These are phyloP conservation scores for Crithidia brevicula DNA, from an alignment of 208 protist genomes.

Conservation along the genomic window DNA sequence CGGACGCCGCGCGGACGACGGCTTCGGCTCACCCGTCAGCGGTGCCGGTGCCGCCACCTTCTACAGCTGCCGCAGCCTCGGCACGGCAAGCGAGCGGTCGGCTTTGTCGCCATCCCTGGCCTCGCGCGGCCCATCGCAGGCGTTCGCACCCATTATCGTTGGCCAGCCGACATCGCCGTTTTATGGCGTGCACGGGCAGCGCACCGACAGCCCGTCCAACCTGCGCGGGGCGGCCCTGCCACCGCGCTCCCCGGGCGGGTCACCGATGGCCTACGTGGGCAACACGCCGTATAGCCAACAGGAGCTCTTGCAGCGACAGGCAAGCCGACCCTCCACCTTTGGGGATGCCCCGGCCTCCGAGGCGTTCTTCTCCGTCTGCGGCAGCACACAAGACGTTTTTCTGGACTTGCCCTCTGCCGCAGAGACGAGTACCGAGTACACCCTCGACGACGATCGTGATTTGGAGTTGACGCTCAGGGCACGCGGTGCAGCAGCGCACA, in stretches of 20 bases:
- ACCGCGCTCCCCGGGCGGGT: constrained; percentile 1
- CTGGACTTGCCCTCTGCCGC: constrained; percentile 16
- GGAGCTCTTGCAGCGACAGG: constrained; percentile 1
- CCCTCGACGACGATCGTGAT: not conserved
- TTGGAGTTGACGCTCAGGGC: not conserved
- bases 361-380: constrained; percentile 17
- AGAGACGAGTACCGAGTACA: constrained; percentile 2
- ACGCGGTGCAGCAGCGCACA: not conserved
- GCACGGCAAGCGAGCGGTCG: constrained; percentile 1
- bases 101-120: not conserved
- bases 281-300: constrained; percentile 11
- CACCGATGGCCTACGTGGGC: not conserved
- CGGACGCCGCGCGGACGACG: not conserved
- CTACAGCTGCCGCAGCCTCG: constrained; percentile 25
- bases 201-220: not conserved
- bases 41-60: not conserved
- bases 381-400: constrained; percentile 12
- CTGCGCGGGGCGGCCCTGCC: constrained; percentile 7
- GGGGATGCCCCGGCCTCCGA: constrained; percentile 13
- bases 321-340: not conserved
- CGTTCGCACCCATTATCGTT: not conserved
- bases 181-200: not conserved
- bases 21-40: constrained; percentile 5
- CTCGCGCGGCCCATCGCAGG: not conserved
- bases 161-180: not conserved